Base-by-base conservation (phyloP, 2,329 filamentous ascomycete species). In the Penicillium frequentans region DNA sequence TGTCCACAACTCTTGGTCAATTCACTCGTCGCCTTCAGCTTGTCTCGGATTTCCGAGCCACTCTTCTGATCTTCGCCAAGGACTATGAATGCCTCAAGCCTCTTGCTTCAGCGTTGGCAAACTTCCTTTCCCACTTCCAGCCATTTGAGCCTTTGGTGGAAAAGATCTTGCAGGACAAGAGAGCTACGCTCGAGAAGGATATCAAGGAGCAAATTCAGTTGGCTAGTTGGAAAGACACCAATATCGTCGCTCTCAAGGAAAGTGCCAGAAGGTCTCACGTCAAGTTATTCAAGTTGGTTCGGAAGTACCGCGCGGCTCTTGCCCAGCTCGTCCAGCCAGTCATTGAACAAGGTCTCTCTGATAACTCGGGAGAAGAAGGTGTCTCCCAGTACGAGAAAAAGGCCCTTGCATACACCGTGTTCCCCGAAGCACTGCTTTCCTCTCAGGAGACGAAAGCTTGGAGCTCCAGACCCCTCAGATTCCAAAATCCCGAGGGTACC, bases 141-240 rank as follows among this genome's bases (percentile, higher is more conserved):
- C 86, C 90, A 31, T 96, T 90, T 66, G 84, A 89, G 68, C 79
- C 81, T 56, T 77, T 84, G 5, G 85, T 93, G 8, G 76, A 82
- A 13, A 87, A 91, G 59, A 77, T 81, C 1, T 82, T 97, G 35
- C 77, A 78, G 21, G 85, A 84, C 45, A 90, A 88, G n/a, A 86
- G 91, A 54, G 78, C 81, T 7, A 81, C 83, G 0, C 82, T 98
- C n/a, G 93, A 98, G 72, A 96, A 92, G 75, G 87, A 91, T 56
- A 91, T 98, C 83, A 93, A 90, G 71, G 90, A 98, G 65, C 87
- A 97, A n/a, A 84, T 99, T 16, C 86, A 96, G 52, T 80, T 99
- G 66, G 92, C 93, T 8, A 97, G 92, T 73, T 99, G 96, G 96
- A 97, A 96, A 73, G 95, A 99, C 66, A 96, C 91, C 23, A 99